Base-by-base conservation (phyloP, 306 rosid genomes). In the Psophocarpus tetragonolobus region DNA sequence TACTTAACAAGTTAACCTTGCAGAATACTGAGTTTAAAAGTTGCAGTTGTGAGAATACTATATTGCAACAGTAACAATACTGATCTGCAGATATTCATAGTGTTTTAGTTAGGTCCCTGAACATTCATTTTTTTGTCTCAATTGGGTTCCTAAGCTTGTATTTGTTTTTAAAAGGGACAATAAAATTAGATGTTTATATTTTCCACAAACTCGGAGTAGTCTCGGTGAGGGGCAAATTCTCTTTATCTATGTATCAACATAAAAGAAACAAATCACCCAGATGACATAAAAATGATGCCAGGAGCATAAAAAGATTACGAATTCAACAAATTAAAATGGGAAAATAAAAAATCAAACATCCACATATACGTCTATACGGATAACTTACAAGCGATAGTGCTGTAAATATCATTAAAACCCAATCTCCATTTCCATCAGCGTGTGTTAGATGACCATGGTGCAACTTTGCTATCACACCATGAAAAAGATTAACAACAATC, bases 341-440 rank as follows among this genome's bases (percentile, higher is more conserved):
- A 66, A 79, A 50, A 26, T 3, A n/a, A 56, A 29, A 60, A 29
- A 61, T 9, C 17, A 27, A 29, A 68, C 36, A 53, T 45, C 27
- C 5, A n/a, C 66, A 53, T 8, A 41, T 14, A 21, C 27, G 75
- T 45, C 27, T 63, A 10, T 36, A 20, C 18, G 4, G 50, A 79
- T 50, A 53, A 83, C 98, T 87, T 90, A 94, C 98, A 72, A 90
- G 96, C 82, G 96, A 88, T 50, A 95, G 74, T 35, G 98, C 97
- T 6, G 97, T 79, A 79, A 92, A 92, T 77, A 92, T 90, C 15
- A 93, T 95, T 38, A 95, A 81, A 72, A 89, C 98, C 98, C 97
- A 95, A 83, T 95, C 98, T 83, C 97, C 98, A 36, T 95, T 95
- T 69, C 98, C 98, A 85, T 92, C 98, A 5, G 97, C 98, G 71